A percentile compares a stretch with the other conserved stretches of the same genome.
These are phyloP conservation scores for Sarocladium oryzae DNA, from an alignment of 2,329 filamentous ascomycete genomes.

Conservation along the genomic window DNA sequence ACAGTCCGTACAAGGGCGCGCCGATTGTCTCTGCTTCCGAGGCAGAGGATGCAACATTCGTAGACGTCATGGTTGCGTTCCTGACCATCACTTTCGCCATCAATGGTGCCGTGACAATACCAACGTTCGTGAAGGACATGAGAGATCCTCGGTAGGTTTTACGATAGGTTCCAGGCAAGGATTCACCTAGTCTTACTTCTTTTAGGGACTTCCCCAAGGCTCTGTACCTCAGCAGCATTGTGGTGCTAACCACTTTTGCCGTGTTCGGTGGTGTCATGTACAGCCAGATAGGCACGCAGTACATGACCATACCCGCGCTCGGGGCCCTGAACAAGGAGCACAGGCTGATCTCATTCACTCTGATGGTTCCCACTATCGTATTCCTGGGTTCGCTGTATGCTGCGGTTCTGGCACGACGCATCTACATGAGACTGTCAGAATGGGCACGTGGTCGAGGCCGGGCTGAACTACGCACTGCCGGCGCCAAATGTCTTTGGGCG, in stretches of 20 bases:
- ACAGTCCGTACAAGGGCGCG: background rate
- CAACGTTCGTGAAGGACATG: slow-evolving; percentile 12
- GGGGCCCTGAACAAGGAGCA: background rate
- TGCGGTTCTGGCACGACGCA: slow-evolving; percentile 3
- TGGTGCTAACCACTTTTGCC: slow-evolving; percentile 5
- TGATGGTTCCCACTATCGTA: slow-evolving; percentile 9
- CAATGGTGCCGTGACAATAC: slow-evolving; percentile 9
- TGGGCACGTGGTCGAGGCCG: background rate
- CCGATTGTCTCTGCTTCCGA: background rate
- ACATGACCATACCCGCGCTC: slow-evolving; percentile 7
- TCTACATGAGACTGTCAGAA: background rate
- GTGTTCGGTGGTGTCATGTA: slow-evolving; percentile 9
- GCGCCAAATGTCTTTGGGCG: background rate
- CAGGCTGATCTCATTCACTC: background rate
- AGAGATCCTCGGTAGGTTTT: slow-evolving; percentile 8
- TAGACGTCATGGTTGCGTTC: slow-evolving; percentile 3
- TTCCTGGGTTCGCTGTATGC: slow-evolving; percentile 10
- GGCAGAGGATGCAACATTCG: background rate
- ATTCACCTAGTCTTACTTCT: background rate
- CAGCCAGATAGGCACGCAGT: background rate
- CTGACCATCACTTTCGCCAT: slow-evolving; percentile 10
- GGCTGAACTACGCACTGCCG: background rate
- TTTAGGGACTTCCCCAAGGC: slow-evolving; percentile 11
- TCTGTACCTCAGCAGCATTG: slow-evolving; percentile 1
- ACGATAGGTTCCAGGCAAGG: background rate